Evolutionary conservation across 352 stramenopile species (phyloP), one percentile per base, ranked within the genome.

Genomic region (Poterioochromonas sp.): DNA sequence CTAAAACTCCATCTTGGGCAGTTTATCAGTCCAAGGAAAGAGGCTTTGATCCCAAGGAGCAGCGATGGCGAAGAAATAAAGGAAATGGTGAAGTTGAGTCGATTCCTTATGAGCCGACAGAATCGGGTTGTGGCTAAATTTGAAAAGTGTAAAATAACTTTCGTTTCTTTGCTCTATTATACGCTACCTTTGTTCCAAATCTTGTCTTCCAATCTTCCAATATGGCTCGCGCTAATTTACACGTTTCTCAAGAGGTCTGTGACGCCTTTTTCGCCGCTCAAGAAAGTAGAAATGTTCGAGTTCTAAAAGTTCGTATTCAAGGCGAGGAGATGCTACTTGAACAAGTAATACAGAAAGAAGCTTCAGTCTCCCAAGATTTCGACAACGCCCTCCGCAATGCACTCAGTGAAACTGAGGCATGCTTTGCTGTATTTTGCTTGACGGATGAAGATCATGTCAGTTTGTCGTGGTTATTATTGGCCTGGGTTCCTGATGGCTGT

Each of bases 41-140:
- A 80, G 95, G 95, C 0, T 98, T 99, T 78, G 94, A 98, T 86
- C 95, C 95, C 0, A 88, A 92, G 26, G 95, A 99, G 79, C 94
- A 80, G 54, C 69, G 87, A 20, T 82, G 88, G 77, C 77, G 84
- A 58, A 87, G 85, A 77, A 88, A 89, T 76, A 84, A 86, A n/a
- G n/a, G n/a, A n/a, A n/a, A n/a, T n/a, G n/a, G n/a, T n/a, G n/a
- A n/a, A n/a, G n/a, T n/a, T 51, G 78, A 39, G 29, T 29, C 29
- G 2, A 32, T 76, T 32, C 29, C 29, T 2, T 76, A 76, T 37
- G 20, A 65, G 40, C 29, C 69, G 20, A 76, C 29, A n/a, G 69
- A 76, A 51, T 73, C 47, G 39, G 69, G 69, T 0, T 76, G 69
- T 49, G 69, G 69, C 47, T 76, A 76, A 37, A 53, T 53, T 53